Evolutionary conservation across 2,329 filamentous ascomycete genomes (phyloP).

Genomic region (Aspergillus chevalieri): DNA sequence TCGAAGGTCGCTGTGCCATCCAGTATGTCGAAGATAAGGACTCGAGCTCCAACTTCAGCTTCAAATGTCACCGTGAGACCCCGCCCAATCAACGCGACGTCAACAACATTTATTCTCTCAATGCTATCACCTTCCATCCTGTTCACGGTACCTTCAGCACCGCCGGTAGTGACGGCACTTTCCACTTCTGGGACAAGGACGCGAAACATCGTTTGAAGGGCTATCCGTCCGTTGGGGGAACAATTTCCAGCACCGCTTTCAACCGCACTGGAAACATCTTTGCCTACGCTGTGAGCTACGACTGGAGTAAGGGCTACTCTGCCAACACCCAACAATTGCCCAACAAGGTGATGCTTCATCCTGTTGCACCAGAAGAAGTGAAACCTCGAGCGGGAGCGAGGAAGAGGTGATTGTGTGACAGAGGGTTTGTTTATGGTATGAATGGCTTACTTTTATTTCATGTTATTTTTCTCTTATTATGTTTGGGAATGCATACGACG

Average conservation of each 20-base stretch:
- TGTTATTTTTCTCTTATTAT: slow-evolving; percentile 1
- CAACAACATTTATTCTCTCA: slow-evolving; percentile 89
- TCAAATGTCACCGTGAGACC: slow-evolving; percentile 93
- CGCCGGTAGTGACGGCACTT: slow-evolving; percentile 89
- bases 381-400: slow-evolving; percentile 47
- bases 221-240: slow-evolving; percentile 75
- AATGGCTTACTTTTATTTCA: background rate
- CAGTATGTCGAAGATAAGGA: slow-evolving; percentile 98
- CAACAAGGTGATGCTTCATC: slow-evolving; percentile 80
- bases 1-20: slow-evolving; percentile 94
- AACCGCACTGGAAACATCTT: slow-evolving; percentile 79
- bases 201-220: slow-evolving; percentile 86
- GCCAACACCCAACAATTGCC: slow-evolving; percentile 65
- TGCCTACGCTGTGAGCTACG: slow-evolving; percentile 86
- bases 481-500: slow-evolving; percentile 15
- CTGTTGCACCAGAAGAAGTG: slow-evolving; percentile 61
- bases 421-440: background rate
- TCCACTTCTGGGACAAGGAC: slow-evolving; percentile 73
- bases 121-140: slow-evolving; percentile 96
- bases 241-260: slow-evolving; percentile 88
- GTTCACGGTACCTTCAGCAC: slow-evolving; percentile 97
- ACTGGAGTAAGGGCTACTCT: slow-evolving; percentile 96
- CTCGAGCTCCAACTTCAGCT: slow-evolving; percentile 86
- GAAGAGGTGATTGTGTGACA: slow-evolving; percentile 31
- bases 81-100: slow-evolving; percentile 58